Percentiles rank a stretch among this genome's conserved stretches.
These are phyloP conservation scores for Leishmania tarentolae DNA, from an alignment of 208 protist genomes.

Conservation along the genomic window DNA sequence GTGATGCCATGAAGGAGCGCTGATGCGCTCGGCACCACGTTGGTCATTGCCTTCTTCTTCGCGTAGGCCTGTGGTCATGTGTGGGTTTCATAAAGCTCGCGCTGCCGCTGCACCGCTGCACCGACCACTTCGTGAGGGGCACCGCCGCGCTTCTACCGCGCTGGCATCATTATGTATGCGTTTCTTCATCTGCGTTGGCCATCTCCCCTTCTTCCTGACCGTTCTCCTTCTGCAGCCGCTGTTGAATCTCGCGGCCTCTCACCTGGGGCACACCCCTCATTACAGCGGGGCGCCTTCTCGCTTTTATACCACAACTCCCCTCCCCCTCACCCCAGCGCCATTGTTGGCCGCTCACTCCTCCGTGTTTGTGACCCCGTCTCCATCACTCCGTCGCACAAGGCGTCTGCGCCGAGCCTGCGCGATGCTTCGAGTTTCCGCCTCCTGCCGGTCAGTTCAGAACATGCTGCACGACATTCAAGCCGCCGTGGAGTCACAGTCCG, in stretches of 20 bases:
- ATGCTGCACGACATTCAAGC: constrained; percentile 52
- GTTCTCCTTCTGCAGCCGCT: not conserved
- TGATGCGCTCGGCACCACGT: not conserved
- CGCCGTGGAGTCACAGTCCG: constrained; percentile 41
- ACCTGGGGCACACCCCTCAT: not conserved
- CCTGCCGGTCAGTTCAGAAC: constrained; percentile 20
- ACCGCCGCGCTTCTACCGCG: not conserved
- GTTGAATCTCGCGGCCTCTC: not conserved
- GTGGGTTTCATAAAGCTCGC: not conserved
- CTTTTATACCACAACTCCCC: not conserved
- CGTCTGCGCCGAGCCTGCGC: too few relatives aligned
- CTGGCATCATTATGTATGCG: not conserved
- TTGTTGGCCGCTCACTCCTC: not conserved
- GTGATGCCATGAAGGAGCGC: not conserved
- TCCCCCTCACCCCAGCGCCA: not conserved
- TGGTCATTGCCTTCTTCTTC: not conserved
- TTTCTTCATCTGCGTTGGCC: not conserved
- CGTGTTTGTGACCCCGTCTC: not conserved
- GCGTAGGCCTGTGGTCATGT: not conserved
- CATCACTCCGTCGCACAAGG: not conserved
- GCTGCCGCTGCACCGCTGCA: not conserved
- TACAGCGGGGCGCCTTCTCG: not conserved
- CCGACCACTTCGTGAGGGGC: not conserved
- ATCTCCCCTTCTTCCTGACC: not conserved
- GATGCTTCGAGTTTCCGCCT: constrained; percentile 16